Evolutionary conservation across 345 rosid species (phyloP), one percentile per base, ranked within the genome.

Genomic region (Eucalyptus curtisii): DNA sequence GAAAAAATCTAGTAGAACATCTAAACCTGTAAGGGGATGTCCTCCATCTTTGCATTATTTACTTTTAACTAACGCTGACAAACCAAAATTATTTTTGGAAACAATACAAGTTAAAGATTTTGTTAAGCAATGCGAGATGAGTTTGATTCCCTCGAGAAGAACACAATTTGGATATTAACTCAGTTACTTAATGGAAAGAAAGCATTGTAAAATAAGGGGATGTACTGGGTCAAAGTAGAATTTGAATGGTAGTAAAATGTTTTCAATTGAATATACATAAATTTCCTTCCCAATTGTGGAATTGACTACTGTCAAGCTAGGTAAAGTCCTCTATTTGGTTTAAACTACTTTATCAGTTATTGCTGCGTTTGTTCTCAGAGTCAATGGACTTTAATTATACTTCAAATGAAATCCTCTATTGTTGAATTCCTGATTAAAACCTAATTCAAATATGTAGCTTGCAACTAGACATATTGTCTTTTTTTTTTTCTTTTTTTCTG

Each of bases 11-110:
- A 55, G 11, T 8, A 22, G 5, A 55, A 55, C 59, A 20, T 55
- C 59, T 55, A 55, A 53, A 55, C 27, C 1, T 4, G 1, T 55
- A 55, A 1, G 9, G 2, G 27, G 12, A 24, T 55, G 22, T 22
- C 22, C 59, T 22, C 12, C 27, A 55, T 22, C 27, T 22, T 55
- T 55, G 6, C 59, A 55, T 1, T 55, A 20, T 55, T 55, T 55
- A 55, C 1, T 24, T 55, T 55, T 22, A 24, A 55, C 27, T 9
- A 20, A 55, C 0, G 1, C 0, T 55, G 2, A 3, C 27, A 22
- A 22, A 55, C 27, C 59, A 55, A 55, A 55, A 55, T 3, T 52
- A 52, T 52, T 52, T 52, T 52, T 55, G 27, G 19, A 55, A 8
- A 55, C 12, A 22, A 1, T 55, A 8, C 59, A 20, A 55, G 59